These are phyloP conservation scores for Venturia nashicola DNA, from an alignment of 2,329 filamentous ascomycete genomes.

Conservation along the genomic window DNA sequence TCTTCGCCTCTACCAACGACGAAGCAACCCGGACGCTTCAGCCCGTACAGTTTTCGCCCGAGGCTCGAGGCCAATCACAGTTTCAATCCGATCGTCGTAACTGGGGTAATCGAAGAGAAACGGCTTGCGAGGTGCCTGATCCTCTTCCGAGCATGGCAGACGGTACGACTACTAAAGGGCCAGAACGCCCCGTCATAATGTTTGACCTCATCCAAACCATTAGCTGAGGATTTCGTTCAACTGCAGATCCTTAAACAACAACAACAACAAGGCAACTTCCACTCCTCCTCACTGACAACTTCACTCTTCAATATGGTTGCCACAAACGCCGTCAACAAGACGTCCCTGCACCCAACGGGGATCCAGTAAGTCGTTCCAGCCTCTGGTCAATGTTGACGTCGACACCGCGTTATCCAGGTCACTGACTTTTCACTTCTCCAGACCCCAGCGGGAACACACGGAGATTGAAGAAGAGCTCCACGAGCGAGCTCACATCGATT, in stretches of 20 bases:
- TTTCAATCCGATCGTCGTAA: background rate
- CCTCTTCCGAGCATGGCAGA: constrained; percentile 8
- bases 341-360: constrained; percentile 78
- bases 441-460: constrained; percentile 78
- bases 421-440: constrained; percentile 24
- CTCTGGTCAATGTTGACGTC: background rate
- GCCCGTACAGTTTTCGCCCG: constrained; percentile 2
- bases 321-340: constrained; percentile 66
- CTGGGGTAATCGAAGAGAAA: constrained; percentile 4
- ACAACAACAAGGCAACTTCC: constrained; percentile 42
- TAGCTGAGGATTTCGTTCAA: constrained; percentile 43
- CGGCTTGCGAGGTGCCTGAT: constrained; percentile 4
- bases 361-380: constrained; percentile 56
- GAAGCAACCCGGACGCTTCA: background rate
- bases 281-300: constrained; percentile 42
- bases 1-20: background rate
- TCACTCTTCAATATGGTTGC: constrained; percentile 30
- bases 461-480: constrained; percentile 97
- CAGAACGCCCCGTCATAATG: constrained; percentile 12
- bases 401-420: background rate
- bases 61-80: background rate
- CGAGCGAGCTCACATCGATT: constrained; percentile 97
- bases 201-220: constrained; percentile 31
- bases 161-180: constrained; percentile 10
- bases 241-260: constrained; percentile 46